phyloP scores from a whole-genome alignment of 345 rosid species.

The Hibiscus trionum region DNA sequence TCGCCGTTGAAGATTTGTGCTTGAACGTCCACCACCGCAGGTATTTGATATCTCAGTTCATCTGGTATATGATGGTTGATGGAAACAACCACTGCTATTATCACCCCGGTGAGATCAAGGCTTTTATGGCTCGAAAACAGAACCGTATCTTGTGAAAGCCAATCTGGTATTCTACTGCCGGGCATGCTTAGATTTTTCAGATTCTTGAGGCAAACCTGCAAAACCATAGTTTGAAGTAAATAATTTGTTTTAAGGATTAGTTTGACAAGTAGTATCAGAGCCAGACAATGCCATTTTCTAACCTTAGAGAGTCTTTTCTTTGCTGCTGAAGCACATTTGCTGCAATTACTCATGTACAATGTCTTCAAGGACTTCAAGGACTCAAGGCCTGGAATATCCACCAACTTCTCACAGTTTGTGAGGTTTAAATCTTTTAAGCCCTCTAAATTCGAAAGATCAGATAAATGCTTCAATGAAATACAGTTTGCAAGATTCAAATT shows the following conservation, averaged over 20 bases:
- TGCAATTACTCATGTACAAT: slow-evolving; percentile 7
- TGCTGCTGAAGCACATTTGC: slow-evolving; percentile 7
- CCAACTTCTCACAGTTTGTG: slow-evolving; percentile 35
- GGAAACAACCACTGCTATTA: slow-evolving; percentile 46
- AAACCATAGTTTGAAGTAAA: too few species aligned
- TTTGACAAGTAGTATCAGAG: too few species aligned
- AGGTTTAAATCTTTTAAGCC: slow-evolving; percentile 23
- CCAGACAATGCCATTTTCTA: too few species aligned
- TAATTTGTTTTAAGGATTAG: too few species aligned
- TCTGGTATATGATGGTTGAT: slow-evolving; percentile 19
- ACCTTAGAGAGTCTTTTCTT: slow-evolving; percentile 44
- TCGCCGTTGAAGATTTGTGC: slow-evolving; percentile 29
- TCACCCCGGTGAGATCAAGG: slow-evolving; percentile 32
- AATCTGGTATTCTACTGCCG: slow-evolving; percentile 46
- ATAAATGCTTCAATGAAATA: slow-evolving; percentile 22
- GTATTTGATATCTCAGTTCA: slow-evolving; percentile 23
- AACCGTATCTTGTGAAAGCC: slow-evolving; percentile 37
- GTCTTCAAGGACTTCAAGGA: slow-evolving; percentile 26
- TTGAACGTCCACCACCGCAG: slow-evolving; percentile 30
- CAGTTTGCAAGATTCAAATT: slow-evolving; percentile 33
- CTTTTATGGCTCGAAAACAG: slow-evolving; percentile 31
- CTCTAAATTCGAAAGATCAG: slow-evolving; percentile 29
- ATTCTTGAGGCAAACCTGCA: slow-evolving; percentile 40
- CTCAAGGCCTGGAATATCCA: slow-evolving; percentile 41
- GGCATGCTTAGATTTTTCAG: slow-evolving; percentile 43